Conservation (phyloP, 2,329 filamentous ascomycete genomes). For the Colletotrichum sp. region DNA sequence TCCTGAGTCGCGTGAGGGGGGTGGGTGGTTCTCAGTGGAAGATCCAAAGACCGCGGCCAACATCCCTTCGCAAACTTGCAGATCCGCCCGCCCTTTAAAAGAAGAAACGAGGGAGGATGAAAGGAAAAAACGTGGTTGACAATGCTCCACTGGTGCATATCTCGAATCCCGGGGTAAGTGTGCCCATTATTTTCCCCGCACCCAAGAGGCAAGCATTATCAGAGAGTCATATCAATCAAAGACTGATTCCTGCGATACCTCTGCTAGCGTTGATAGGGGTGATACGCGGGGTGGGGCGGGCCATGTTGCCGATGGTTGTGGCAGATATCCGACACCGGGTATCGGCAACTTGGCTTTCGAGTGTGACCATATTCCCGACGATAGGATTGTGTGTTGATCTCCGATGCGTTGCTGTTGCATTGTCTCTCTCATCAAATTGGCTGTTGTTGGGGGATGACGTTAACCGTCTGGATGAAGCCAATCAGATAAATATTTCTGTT, state of each 20-base stretch:
- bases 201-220: not conserved
- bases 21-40: not conserved
- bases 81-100: not conserved
- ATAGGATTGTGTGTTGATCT: not conserved
- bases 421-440: not conserved
- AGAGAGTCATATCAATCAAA: not conserved
- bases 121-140: not conserved
- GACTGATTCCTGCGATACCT: not conserved
- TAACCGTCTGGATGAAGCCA: not conserved
- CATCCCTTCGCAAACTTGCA: not conserved
- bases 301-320: slow-evolving; percentile 12
- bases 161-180: not conserved
- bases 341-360: not conserved
- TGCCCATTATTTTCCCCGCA: slow-evolving; percentile 4
- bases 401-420: not conserved
- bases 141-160: not conserved
- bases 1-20: not conserved
- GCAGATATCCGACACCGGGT: slow-evolving; percentile 3
- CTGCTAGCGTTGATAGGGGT: not conserved
- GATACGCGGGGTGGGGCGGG: slow-evolving; percentile 5
- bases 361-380: not conserved
- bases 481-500: not conserved
- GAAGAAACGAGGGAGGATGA: not conserved
- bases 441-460: not conserved
- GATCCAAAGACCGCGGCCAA: not conserved